Conservation (phyloP, 148 eudicot species). For the Heliosperma pusillum region DNA sequence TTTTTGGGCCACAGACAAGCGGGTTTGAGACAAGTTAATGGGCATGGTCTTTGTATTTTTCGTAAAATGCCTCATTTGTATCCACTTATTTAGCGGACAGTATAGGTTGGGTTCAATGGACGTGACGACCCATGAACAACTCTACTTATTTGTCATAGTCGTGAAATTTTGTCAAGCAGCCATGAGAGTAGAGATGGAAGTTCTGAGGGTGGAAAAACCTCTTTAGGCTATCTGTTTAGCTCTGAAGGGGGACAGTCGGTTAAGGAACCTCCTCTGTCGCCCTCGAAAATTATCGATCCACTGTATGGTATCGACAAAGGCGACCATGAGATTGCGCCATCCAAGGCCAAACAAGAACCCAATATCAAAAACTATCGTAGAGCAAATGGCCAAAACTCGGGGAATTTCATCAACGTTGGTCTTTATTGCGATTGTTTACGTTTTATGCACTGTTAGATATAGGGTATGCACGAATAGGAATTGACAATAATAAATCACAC, state of each 20-base stretch:
- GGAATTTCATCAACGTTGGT: conserved; percentile 61
- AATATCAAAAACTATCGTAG: conserved; percentile 30
- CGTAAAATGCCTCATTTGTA: too few relatives aligned
- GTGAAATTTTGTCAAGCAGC: neutral
- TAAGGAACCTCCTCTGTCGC: conserved; percentile 31
- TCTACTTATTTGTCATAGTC: neutral
- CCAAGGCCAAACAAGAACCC: conserved; percentile 20
- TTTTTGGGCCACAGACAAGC: too few relatives aligned
- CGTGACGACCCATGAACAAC: too few relatives aligned
- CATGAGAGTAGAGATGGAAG: conserved; percentile 78
- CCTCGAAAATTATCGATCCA: conserved; percentile 36
- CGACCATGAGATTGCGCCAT: conserved; percentile 22
- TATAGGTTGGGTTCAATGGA: too few relatives aligned
- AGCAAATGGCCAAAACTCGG: conserved; percentile 45
- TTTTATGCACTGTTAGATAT: too few relatives aligned
- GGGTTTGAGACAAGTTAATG: too few relatives aligned
- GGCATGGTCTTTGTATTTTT: too few relatives aligned
- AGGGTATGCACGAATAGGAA: too few relatives aligned
- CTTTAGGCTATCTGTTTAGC: conserved; percentile 71
- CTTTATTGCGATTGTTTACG: neutral
- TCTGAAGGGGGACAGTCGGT: conserved; percentile 26
- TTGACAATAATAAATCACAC: too few relatives aligned
- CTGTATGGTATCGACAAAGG: conserved; percentile 51
- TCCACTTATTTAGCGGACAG: too few relatives aligned
- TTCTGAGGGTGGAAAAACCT: conserved; percentile 75